These are phyloP conservation scores for Haplographium delicatum DNA, from an alignment of 495 filamentous ascomycete genomes.

Conservation along the genomic window DNA sequence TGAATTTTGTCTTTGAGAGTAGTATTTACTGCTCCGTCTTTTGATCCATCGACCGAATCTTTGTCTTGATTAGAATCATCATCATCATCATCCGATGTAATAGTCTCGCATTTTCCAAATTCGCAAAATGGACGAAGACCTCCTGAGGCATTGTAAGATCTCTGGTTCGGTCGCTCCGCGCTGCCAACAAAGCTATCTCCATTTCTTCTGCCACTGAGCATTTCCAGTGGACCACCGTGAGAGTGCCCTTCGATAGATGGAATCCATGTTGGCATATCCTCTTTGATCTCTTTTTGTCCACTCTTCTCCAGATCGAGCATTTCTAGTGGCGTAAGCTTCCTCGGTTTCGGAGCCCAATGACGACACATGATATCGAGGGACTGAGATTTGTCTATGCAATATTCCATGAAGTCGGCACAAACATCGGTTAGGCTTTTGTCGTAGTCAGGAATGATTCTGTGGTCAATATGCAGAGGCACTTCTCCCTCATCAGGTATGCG, in stretches of 20 bases:
- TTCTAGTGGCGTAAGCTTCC: not conserved
- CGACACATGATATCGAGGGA: conserved; percentile 31
- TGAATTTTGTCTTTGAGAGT: not conserved
- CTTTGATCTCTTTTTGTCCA: not conserved
- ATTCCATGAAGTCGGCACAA: conserved; percentile 24
- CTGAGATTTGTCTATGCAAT: conserved; percentile 16
- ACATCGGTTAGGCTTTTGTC: conserved; percentile 15
- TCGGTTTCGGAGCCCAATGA: conserved; percentile 25
- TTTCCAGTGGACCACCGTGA: conserved; percentile 11
- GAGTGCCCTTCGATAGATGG: conserved; percentile 11
- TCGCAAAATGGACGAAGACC: not conserved
- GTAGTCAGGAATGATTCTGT: conserved; percentile 5
- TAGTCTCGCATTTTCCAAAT: not conserved
- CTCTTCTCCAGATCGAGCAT: not conserved
- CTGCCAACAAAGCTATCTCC: conserved; percentile 18
- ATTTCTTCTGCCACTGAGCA: conserved; percentile 8
- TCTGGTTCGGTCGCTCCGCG: not conserved
- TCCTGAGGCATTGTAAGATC: conserved; percentile 3
- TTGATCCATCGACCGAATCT: not conserved
- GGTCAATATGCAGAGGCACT: not conserved
- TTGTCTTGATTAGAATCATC: not conserved
- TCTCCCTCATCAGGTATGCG: not conserved
- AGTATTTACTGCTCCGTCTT: not conserved
- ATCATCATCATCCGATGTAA: not conserved
- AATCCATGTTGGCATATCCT: conserved; percentile 22